phyloP scores from a whole-genome alignment of 2,329 filamentous ascomycete species.

The Diplodia sapinea region DNA sequence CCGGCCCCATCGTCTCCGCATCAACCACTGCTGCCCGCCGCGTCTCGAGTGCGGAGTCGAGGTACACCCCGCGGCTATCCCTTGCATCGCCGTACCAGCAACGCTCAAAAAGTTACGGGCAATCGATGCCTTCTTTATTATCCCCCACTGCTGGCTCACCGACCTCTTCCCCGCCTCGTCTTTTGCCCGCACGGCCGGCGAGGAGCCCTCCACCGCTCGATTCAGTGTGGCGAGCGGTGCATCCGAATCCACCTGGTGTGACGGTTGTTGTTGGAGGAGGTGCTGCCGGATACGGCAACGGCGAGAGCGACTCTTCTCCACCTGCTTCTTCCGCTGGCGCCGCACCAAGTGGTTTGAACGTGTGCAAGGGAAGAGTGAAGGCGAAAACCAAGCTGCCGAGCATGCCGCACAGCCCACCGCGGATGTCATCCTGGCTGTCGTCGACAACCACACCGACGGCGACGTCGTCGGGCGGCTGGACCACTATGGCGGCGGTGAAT shows the following conservation, averaged over 20 bases:
- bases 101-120: slow-evolving; percentile 12
- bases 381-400: neutral
- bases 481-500: neutral
- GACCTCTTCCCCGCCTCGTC: slow-evolving; percentile 35
- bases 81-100: neutral
- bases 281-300: neutral
- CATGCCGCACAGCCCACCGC: neutral
- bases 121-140: neutral
- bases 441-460: neutral
- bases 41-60: slow-evolving; percentile 2
- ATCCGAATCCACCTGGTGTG: slow-evolving; percentile 36
- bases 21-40: slow-evolving; percentile 31
- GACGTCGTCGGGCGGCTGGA: neutral
- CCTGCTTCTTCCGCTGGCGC: neutral
- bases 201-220: slow-evolving; percentile 41
- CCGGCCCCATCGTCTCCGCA: slow-evolving; percentile 33
- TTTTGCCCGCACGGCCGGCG: slow-evolving; percentile 24
- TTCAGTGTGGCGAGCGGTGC: slow-evolving; percentile 43
- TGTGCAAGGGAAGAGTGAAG: neutral
- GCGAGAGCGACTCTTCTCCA: neutral
- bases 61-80: slow-evolving; percentile 33
- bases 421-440: neutral
- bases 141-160: slow-evolving; percentile 26
- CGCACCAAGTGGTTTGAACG: neutral
- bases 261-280: neutral